A percentile compares a stretch with the other conserved stretches of the same genome.
These are phyloP conservation scores for Kodamaea leandrae DNA, from an alignment of 805 yeast species.

Conservation along the genomic window DNA sequence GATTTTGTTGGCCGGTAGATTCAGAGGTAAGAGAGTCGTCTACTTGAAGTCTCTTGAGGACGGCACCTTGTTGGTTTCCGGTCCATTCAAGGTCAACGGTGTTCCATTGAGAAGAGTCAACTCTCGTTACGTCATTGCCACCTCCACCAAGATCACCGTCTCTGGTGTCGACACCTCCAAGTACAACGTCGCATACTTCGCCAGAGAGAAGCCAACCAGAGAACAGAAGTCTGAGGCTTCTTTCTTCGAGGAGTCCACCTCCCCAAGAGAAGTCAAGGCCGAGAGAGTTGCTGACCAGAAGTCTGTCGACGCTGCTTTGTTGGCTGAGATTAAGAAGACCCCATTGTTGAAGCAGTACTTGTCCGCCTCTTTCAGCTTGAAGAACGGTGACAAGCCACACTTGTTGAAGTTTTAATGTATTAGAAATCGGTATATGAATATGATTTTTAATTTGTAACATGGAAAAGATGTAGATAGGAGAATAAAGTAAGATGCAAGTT, in stretches of 20 bases:
- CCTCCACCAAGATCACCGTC: constrained; percentile 87
- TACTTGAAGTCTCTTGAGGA: constrained; percentile 96
- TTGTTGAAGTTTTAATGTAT: constrained; percentile 83
- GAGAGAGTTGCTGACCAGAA: constrained; percentile 97
- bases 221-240: constrained; percentile 86
- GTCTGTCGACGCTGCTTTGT: constrained; percentile 86
- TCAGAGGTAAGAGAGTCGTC: constrained; percentile 99
- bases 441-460: constrained; percentile 2
- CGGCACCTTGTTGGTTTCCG: constrained; percentile 94
- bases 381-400: constrained; percentile 98
- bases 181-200: constrained; percentile 92
- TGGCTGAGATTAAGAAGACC: constrained; percentile 94
- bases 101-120: constrained; percentile 99
- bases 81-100: constrained; percentile 99
- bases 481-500: too few relatives aligned
- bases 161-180: constrained; percentile 81
- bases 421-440: constrained; percentile 3
- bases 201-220: constrained; percentile 87
- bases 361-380: constrained; percentile 92
- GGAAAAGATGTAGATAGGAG: neutral
- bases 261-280: constrained; percentile 85
- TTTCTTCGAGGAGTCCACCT: constrained; percentile 74
- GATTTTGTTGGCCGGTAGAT: constrained; percentile 97
- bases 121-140: constrained; percentile 97
- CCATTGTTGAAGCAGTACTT: constrained; percentile 96